A percentile compares a stretch with the other conserved stretches of the same genome.
Conservation (phyloP, 2,329 filamentous ascomycete species). For the Aspergillus proliferans region DNA sequence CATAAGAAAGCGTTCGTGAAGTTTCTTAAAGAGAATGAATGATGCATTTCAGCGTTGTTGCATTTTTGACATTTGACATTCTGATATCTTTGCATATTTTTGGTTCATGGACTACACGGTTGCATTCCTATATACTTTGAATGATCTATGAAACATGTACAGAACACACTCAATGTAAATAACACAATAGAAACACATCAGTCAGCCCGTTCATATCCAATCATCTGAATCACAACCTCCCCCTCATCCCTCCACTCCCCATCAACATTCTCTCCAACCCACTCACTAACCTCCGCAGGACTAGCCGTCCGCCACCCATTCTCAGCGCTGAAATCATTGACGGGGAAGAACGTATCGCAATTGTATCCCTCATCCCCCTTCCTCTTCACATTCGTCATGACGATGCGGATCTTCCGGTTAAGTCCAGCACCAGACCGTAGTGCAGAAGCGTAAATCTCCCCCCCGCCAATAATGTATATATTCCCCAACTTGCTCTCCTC, state of each 20-base stretch:
- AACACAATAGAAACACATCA: conserved; percentile 3
- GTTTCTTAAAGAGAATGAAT: conserved; percentile 77
- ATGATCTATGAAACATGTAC: not conserved
- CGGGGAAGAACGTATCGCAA: conserved; percentile 45
- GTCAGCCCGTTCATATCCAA: conserved; percentile 36
- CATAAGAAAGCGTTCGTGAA: conserved; percentile 98
- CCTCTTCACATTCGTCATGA: conserved; percentile 37
- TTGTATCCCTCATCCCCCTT: conserved; percentile 30
- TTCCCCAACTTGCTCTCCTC: conserved; percentile 40
- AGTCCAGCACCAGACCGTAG: conserved; percentile 35
- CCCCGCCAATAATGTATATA: conserved; percentile 85
- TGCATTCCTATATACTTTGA: not conserved
- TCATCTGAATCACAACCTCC: conserved; percentile 44
- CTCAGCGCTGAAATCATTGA: conserved; percentile 26
- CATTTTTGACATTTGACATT: not conserved
- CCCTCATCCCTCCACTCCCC: conserved; percentile 44
- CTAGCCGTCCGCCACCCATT: conserved; percentile 29
- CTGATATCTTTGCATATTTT: not conserved
- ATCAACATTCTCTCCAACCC: conserved; percentile 38
- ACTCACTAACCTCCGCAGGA: conserved; percentile 30
- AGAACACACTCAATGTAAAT: not conserved
- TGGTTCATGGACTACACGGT: not conserved
- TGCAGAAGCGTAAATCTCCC: conserved; percentile 72
- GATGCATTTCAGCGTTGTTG: not conserved
- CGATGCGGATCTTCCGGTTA: conserved; percentile 24